Conservation (phyloP, 2,329 filamentous ascomycete genomes). For the Hypoxylon sp. region DNA sequence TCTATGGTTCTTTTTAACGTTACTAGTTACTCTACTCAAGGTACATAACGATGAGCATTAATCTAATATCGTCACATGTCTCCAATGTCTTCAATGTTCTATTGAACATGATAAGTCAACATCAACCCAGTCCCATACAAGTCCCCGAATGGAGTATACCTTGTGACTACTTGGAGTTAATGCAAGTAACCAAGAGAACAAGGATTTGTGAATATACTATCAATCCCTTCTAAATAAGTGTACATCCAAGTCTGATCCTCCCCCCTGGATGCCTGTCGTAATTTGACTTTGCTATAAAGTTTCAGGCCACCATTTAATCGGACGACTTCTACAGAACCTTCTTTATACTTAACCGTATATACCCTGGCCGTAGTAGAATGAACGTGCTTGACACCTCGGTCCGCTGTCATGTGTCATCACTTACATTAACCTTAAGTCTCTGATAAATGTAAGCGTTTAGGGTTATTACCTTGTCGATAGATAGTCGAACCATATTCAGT, state of each 20-base stretch:
- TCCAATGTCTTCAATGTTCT: background rate
- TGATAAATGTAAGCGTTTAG: background rate
- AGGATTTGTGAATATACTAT: background rate
- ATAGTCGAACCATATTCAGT: background rate
- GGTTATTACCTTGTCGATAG: background rate
- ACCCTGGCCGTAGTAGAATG: background rate
- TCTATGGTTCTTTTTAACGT: background rate
- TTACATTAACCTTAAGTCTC: background rate
- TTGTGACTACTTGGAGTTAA: too few relatives aligned
- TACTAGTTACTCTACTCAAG: background rate
- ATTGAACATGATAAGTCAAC: background rate
- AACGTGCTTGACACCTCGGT: background rate
- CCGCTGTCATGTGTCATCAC: slow-evolving; percentile 2
- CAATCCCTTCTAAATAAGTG: background rate
- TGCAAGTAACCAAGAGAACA: too few relatives aligned
- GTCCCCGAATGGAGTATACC: too few relatives aligned
- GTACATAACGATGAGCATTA: background rate
- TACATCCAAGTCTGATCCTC: background rate
- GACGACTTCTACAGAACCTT: background rate
- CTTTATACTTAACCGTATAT: background rate
- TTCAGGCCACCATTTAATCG: background rate
- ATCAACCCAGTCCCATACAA: background rate
- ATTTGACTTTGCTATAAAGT: background rate
- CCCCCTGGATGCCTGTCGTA: background rate
- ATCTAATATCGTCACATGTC: background rate